Base-by-base conservation (phyloP, 2,329 filamentous ascomycete genomes). In the Cladosporium phlei region DNA sequence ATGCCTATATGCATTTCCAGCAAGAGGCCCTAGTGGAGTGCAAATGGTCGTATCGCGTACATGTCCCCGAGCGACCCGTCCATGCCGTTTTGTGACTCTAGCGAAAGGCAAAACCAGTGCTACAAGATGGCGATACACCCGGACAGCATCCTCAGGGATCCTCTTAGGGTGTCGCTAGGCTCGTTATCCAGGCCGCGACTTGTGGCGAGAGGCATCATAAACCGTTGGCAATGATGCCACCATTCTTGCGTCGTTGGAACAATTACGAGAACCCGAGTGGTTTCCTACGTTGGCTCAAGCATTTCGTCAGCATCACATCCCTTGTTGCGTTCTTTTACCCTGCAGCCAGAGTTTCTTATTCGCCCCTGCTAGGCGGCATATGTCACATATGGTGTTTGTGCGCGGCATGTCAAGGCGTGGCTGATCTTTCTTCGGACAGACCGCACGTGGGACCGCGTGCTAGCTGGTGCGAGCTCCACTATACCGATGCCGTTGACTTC, bases 111-210 rank as follows among this genome's bases (percentile, higher is more conserved):
- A 45, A 45, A 35, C 25, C 2, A 10, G 21, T 19, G 30, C 40
- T 44, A 44, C 25, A 45, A 21, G n/a, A 32, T 45, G 24, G 42
- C 32, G 32, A 37, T 28, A 45, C 42, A 37, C 8, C 42, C 42
- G 32, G 42, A 45, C 42, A 28, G 37, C 32, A 29, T 7, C 14
- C 42, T 43, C 32, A 24, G 32, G 14, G 24, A 27, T 45, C 32
- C 32, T 25, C 29, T 45, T 28, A 17, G 17, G 42, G 42, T 35
- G 8, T 8, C 21, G 16, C 42, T 45, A 45, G 42, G 32, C 10
- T 32, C 32, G 32, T 40, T 22, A 12, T 27, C 14, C 7, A 25
- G 39, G 21, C 24, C 22, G 24, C 32, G 42, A 45, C n/a, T 45
- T 32, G 42, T 45, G 42, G 42, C 24, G 32, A 33, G 24, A 33